A percentile compares a stretch with the other conserved stretches of the same genome.
Conservation (phyloP, 352 stramenopile genomes). For the Phytopythium cucurbitacearum region DNA sequence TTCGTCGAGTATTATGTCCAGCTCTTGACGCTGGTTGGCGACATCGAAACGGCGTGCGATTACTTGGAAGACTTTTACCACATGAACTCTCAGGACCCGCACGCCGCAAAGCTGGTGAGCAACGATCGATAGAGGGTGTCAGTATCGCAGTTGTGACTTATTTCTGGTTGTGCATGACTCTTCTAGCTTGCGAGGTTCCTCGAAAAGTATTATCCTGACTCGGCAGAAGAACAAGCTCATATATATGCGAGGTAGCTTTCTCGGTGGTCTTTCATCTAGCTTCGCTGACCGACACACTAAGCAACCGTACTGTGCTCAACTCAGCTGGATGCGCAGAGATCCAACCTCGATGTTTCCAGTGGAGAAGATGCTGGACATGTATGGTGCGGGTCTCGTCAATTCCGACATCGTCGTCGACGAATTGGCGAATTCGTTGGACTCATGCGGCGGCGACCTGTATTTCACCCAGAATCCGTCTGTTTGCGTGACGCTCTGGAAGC, state of each 20-base stretch:
- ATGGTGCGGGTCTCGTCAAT: constrained; percentile 28
- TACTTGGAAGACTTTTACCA: constrained; percentile 74
- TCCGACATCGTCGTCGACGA: constrained; percentile 27
- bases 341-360: constrained; percentile 37
- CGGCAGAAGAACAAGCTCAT: constrained; percentile 29
- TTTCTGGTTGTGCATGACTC: constrained; percentile 2
- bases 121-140: not conserved
- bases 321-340: constrained; percentile 58
- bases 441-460: constrained; percentile 51
- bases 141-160: not conserved
- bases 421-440: constrained; percentile 47
- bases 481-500: constrained; percentile 38
- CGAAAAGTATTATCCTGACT: constrained; percentile 44
- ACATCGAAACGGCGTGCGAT: constrained; percentile 58
- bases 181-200: constrained; percentile 36
- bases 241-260: constrained; percentile 24
- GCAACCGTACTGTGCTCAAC: not conserved
- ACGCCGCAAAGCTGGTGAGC: constrained; percentile 68
- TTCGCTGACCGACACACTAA: constrained; percentile 3
- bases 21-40: constrained; percentile 54
- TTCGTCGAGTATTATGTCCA: constrained; percentile 77
- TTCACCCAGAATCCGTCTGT: constrained; percentile 28
- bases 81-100: constrained; percentile 44
- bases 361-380: constrained; percentile 48
- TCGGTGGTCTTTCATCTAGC: not conserved